Conservation (phyloP, 331 rosid genomes). For the Stylosanthes scabra region DNA sequence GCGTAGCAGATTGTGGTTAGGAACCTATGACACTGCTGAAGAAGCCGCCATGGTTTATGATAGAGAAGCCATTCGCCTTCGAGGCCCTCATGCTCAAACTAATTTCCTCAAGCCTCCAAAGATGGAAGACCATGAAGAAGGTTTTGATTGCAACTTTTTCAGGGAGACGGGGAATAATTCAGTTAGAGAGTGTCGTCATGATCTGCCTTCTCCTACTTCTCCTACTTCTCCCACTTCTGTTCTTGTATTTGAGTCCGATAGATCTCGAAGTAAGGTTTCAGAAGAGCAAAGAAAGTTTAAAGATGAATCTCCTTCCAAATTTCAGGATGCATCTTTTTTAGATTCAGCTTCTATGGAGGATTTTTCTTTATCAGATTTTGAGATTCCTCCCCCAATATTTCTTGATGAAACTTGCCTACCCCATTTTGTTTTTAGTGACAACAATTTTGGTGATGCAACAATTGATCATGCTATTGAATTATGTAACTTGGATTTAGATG, state of each 20-base stretch:
- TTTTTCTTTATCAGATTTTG: slow-evolving; percentile 25
- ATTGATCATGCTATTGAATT: slow-evolving; percentile 53
- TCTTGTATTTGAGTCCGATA: slow-evolving; percentile 42
- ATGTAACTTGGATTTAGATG: slow-evolving; percentile 70
- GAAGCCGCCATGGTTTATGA: slow-evolving; percentile 74
- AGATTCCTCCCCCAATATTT: slow-evolving; percentile 28
- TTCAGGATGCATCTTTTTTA: not conserved
- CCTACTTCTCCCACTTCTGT: slow-evolving; percentile 74
- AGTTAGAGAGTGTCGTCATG: slow-evolving; percentile 38
- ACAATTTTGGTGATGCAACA: slow-evolving; percentile 45
- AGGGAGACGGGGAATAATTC: slow-evolving; percentile 17
- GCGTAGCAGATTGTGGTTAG: slow-evolving; percentile 62
- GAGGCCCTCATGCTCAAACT: slow-evolving; percentile 58
- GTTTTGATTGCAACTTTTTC: not conserved
- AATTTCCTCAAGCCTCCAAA: slow-evolving; percentile 48
- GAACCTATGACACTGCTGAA: slow-evolving; percentile 60
- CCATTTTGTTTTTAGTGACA: slow-evolving; percentile 21
- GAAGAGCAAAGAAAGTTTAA: slow-evolving; percentile 26
- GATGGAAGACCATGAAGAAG: not conserved
- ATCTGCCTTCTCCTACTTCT: slow-evolving; percentile 52
- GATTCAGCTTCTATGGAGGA: slow-evolving; percentile 18
- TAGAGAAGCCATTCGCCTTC: slow-evolving; percentile 55
- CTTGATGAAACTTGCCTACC: slow-evolving; percentile 35
- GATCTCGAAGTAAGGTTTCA: not conserved
- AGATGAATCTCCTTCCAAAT: not conserved